Base-by-base conservation (phyloP, 2,329 filamentous ascomycete genomes). In the Fonsecaea multimorphosa region DNA sequence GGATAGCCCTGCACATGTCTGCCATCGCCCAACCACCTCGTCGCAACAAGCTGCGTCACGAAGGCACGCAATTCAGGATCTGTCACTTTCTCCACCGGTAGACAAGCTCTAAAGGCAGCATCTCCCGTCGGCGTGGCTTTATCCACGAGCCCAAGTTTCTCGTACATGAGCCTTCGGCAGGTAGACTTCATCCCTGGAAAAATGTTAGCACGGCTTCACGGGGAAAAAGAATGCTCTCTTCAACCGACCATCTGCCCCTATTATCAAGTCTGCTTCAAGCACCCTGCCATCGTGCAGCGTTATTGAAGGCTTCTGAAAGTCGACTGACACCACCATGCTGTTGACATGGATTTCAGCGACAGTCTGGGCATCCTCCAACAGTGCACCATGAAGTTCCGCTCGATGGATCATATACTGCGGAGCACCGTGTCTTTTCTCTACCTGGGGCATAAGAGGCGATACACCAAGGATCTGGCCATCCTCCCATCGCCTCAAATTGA, bases 351-450 rank as follows among this genome's bases (percentile, higher is more conserved):
- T 72, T 69, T 54, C 63, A 40, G 32, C 60, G 66, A 44, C 64
- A 49, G 34, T 63, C 71, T 32, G 61, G 32, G 57, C 72, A 61
- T 12, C 51, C 66, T 27, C 65, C 16, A 72, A 61, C 2, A 74
- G 63, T 29, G 61, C 61, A 29, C 62, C 62, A n/a, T 72, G 54
- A 4, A 73, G 65, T 61, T 75, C 72, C 11, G 72, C 72, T 16
- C 74, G 72, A 63, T 75, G 73, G 19, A 74, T 70, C 53, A 73
- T 70, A 58, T 73, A 74, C 59, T 72, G 72, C 6, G 72, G 71
- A 2, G 71, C 72, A 1, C 73, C 73, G 62, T 74, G 73, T 24
- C 54, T 51, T 19, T 68, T 49, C 57, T 72, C 58, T 5, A 73
- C 71, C 53, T 36, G 9, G 12, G 61, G 61, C 61, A 63, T 63